These are phyloP conservation scores for Mitragyna speciosa DNA, from an alignment of 257 asterid species.

Conservation along the genomic window DNA sequence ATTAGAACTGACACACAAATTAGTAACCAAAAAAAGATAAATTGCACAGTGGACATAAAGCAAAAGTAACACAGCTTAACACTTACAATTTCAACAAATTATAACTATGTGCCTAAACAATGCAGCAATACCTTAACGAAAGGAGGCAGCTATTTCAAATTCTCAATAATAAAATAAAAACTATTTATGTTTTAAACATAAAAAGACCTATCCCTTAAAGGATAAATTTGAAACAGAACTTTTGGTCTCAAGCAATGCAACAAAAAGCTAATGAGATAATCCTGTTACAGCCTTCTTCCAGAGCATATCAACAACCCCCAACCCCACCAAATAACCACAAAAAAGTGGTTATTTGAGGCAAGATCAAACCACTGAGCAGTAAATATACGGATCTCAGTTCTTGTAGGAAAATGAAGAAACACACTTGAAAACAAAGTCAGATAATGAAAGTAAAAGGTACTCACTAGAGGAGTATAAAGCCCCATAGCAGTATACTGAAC, in stretches of 20 bases:
- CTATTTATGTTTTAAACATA: too few relatives aligned
- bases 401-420: slow-evolving; percentile 19
- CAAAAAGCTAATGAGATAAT: neutral
- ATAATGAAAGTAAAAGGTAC: slow-evolving; percentile 26
- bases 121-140: neutral
- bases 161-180: neutral
- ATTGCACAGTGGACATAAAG: neutral
- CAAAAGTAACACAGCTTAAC: neutral
- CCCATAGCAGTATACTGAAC: slow-evolving; percentile 83
- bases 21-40: neutral
- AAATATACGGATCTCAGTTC: slow-evolving; percentile 52
- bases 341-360: neutral
- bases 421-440: slow-evolving; percentile 9
- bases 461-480: slow-evolving; percentile 96
- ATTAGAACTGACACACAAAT: neutral
- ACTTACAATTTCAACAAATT: neutral
- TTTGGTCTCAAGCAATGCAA: slow-evolving; percentile 6
- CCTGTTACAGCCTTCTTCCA: neutral
- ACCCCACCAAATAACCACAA: neutral
- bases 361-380: slow-evolving; percentile 24
- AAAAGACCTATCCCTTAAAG: neutral
- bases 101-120: neutral
- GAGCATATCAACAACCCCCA: neutral
- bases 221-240: neutral
- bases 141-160: too few relatives aligned